These are phyloP conservation scores for Mycosphaerella arachidis DNA, from an alignment of 2,329 filamentous ascomycete species.

Conservation along the genomic window DNA sequence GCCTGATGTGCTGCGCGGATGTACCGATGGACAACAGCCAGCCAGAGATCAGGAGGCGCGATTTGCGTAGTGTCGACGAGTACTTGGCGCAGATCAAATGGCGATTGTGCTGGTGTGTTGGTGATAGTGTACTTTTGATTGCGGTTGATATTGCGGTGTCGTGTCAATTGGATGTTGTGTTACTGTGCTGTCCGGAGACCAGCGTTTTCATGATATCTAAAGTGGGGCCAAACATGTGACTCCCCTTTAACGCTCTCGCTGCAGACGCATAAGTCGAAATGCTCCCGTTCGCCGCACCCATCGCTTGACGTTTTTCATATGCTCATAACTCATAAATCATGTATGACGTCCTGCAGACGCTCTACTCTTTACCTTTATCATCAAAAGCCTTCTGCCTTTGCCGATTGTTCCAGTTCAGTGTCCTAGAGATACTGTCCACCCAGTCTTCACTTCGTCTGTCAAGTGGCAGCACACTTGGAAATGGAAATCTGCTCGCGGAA, in stretches of 20 bases:
- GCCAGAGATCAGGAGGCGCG: no score
- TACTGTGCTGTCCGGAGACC: not conserved
- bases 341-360: not conserved
- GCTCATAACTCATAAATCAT: not conserved
- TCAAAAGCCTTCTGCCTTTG: constrained; percentile 67
- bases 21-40: no score
- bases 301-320: not conserved
- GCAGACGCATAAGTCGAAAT: not conserved
- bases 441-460: constrained; percentile 70
- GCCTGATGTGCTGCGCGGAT: no score
- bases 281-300: not conserved
- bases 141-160: not conserved
- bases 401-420: constrained; percentile 75
- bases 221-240: not conserved
- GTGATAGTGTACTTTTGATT: not conserved
- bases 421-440: constrained; percentile 75
- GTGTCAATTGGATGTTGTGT: not conserved
- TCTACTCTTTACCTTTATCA: constrained; percentile 21
- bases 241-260: not conserved
- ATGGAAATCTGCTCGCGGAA: constrained; percentile 73
- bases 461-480: constrained; percentile 68
- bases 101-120: not conserved
- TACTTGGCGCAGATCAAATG: not conserved
- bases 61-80: no score
- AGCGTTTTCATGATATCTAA: not conserved